Conservation (phyloP, 2,329 filamentous ascomycete species). For the Alternaria burnsii region DNA sequence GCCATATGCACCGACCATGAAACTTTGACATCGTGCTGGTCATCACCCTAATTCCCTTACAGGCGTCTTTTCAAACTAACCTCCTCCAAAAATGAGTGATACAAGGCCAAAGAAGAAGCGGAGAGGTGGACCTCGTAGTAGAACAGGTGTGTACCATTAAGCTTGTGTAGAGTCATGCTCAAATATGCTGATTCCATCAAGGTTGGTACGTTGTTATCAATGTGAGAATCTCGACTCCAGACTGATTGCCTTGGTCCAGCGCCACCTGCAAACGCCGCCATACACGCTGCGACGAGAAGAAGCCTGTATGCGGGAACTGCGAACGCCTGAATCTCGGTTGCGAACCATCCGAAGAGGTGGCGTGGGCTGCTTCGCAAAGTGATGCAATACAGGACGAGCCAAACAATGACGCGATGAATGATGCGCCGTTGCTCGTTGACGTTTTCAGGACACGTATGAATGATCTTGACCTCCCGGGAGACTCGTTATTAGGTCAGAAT, state of each 20-base stretch:
- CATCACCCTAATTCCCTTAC: background rate
- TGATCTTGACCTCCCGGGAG: slow-evolving; percentile 29
- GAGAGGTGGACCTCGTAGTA: slow-evolving; percentile 35
- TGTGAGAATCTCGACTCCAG: background rate
- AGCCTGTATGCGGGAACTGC: slow-evolving; percentile 45
- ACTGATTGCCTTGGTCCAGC: slow-evolving; percentile 19
- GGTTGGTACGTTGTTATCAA: slow-evolving; percentile 10
- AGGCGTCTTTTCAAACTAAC: background rate
- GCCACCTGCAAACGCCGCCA: slow-evolving; percentile 47
- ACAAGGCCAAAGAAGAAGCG: slow-evolving; percentile 30
- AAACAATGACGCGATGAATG: background rate
- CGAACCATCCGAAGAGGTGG: slow-evolving; percentile 33
- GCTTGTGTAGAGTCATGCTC: background rate
- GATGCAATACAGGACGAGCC: slow-evolving; percentile 7
- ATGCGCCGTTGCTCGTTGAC: slow-evolving; percentile 24
- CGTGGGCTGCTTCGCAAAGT: slow-evolving; percentile 16
- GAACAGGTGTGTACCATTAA: slow-evolving; percentile 27
- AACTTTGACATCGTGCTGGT: background rate
- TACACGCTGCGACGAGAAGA: slow-evolving; percentile 46
- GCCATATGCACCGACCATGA: background rate
- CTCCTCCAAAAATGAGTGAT: slow-evolving; percentile 4
- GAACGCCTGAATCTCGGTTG: slow-evolving; percentile 41
- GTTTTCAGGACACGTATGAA: slow-evolving; percentile 38
- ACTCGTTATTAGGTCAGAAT: slow-evolving; percentile 18
- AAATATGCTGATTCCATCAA: slow-evolving; percentile 7